Base-by-base conservation (phyloP, 768 basidiomycete species). In the Lactarius hengduanensis region DNA sequence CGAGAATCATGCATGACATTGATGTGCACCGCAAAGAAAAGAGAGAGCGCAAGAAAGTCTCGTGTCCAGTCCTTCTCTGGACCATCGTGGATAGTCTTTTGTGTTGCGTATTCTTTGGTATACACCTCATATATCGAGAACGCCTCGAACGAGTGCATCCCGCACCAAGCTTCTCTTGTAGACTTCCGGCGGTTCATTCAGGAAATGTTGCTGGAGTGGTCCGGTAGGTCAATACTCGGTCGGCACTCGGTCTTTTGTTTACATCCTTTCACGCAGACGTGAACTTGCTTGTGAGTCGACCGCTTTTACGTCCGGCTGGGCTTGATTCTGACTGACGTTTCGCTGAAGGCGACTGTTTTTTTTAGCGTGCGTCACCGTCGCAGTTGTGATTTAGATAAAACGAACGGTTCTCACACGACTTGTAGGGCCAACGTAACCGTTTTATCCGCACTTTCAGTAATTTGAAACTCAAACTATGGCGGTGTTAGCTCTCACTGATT, bases 261-360 rank as follows among this genome's bases (percentile, higher is more conserved):
- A 57, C n/a, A 1, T 38, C 10, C 5, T 55, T 28, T 65, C 10
- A 34, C 26, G 11, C 22, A 65, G 59, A 65, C 30, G 64, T 56
- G 43, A 66, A 62, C 57, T 32, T 66, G 30, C 60, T 61, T 18
- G 65, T 61, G 36, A 26, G 65, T 61, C 4, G n/a, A 30, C 32
- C 26, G 22, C 8, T 3, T 45, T 15, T 10, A 16, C 11, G 11
- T 11, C 60, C 26, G 50, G n/a, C 53, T 43, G 53, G 30, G 26
- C 15, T 54, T 18, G 47, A 58, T 53, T 41, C 63, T 53, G 20
- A 45, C 59, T 9, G 30, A 50, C n/a, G 3, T 55, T 60, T 55
- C 22, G 6, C 18, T 4, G 36, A 66, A 66, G 59, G 59, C 65
- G 20, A 66, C 60, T 40, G 55, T 65, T 30, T 65, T 65, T 65